Evolutionary conservation across 139 green algal species (phyloP), one percentile per base, ranked within the genome.

Genomic region (Chlorella sp.): DNA sequence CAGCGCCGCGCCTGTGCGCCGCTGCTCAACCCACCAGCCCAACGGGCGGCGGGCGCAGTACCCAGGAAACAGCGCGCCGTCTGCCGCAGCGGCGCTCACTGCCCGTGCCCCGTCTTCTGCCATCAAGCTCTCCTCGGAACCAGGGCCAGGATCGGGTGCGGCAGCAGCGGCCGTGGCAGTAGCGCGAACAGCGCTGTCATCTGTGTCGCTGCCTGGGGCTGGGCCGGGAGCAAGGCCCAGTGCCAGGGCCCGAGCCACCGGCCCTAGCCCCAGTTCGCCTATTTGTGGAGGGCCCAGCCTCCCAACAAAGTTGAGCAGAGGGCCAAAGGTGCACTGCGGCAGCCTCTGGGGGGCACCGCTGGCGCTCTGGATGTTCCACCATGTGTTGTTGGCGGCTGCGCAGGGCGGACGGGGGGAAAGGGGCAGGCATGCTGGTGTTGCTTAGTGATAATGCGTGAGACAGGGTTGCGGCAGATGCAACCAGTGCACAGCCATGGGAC

Each of bases 311-410:
- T 64, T 88, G 37, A 81, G 66, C 15, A 81, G 66, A 2, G 84
- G 66, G 18, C 84, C 84, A 5, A 66, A 88, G 40, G 7, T 15
- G 83, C 83, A 87, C 22, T 30, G 19, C 7, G 68, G 84, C 22
- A 81, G 48, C 3, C 28, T 57, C n/a, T 75, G 81, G n/a, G 81
- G 5, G 66, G 68, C 30, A 0, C 26, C 53, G 84, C 66, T 80
- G 28, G 68, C 68, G 21, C 21, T n/a, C 4, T 40, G 37, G 16
- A 88, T 66, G 37, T 64, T 64, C 84, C 84, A 88, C 39, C 39
- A 88, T 1, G 84, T 88, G 66, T 88, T 80, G 68, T 88, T 81
- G 40, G 84, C 37, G 4, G 66, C 84, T 88, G 84, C 66, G 34
- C 3, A 21, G n/a, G 32, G 0, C 1, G 48, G 36, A n/a, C 30